Conservation (phyloP, 2,329 filamentous ascomycete genomes). For the Trichoderma atroviride region DNA sequence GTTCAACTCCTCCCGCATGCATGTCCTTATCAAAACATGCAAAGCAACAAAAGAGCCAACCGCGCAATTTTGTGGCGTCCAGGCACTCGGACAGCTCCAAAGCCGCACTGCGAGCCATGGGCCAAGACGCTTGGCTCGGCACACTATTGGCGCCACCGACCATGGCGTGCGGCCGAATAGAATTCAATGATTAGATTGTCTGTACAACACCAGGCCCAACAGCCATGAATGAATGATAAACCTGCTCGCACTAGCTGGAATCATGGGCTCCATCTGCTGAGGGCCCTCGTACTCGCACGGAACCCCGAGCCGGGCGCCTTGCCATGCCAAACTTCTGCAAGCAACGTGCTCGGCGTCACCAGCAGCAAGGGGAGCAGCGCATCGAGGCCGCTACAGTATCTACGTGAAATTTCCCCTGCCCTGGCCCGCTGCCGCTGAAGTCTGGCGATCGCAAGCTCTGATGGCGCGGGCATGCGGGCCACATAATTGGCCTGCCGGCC, state of each 20-base stretch:
- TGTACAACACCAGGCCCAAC: neutral
- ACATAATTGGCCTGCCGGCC: slow-evolving; percentile 36
- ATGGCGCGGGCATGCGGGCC: neutral
- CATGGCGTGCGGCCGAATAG: slow-evolving; percentile 3
- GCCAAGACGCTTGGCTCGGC: slow-evolving; percentile 2
- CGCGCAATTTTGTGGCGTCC: slow-evolving; percentile 7
- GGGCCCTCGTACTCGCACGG: neutral
- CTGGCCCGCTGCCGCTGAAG: neutral
- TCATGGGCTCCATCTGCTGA: neutral
- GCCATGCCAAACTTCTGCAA: neutral
- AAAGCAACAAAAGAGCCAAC: neutral
- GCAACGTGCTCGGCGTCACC: slow-evolving; percentile 5
- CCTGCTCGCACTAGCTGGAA: neutral
- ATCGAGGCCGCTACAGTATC: neutral
- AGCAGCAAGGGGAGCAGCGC: slow-evolving; percentile 6
- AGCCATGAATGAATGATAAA: neutral
- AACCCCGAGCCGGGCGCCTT: slow-evolving; percentile 18
- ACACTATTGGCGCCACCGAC: slow-evolving; percentile 12
- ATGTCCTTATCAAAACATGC: neutral
- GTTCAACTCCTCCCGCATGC: neutral
- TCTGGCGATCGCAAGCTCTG: neutral
- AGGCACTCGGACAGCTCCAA: neutral
- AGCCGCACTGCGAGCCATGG: neutral
- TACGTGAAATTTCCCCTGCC: neutral
- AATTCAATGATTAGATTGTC: neutral